These are phyloP conservation scores for Pythium sukuiense DNA, from an alignment of 352 stramenopile genomes.

Conservation along the genomic window DNA sequence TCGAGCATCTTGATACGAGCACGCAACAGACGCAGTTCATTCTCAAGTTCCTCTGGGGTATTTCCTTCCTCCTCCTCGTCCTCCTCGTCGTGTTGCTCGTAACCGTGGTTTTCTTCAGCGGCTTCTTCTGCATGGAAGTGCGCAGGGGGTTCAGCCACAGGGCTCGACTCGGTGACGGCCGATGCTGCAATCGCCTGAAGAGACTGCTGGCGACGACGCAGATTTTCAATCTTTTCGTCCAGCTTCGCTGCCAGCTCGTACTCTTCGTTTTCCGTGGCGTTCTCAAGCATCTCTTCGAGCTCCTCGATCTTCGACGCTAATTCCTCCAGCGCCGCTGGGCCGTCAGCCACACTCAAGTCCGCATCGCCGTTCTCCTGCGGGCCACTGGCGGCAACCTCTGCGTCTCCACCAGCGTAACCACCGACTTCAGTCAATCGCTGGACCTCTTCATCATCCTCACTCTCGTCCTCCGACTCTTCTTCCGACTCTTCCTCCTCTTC, in stretches of 20 bases:
- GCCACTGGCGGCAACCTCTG: conserved; percentile 6
- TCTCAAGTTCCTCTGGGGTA: conserved; percentile 24
- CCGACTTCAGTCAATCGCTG: conserved; percentile 16
- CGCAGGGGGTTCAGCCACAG: conserved; percentile 21
- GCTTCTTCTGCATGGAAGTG: conserved; percentile 21
- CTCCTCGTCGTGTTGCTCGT: conserved; percentile 31
- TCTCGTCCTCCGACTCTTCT: conserved; percentile 44
- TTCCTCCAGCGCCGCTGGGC: conserved; percentile 42
- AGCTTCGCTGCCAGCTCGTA: conserved; percentile 77
- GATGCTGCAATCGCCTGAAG: conserved; percentile 31
- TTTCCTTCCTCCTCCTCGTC: conserved; percentile 29
- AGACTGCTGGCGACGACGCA: conserved; percentile 52
- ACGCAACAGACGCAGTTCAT: conserved; percentile 46
- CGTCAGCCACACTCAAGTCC: conserved; percentile 31
- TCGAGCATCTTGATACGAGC: conserved; percentile 56
- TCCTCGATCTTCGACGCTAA: conserved; percentile 57
- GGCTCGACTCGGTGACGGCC: too few species aligned
- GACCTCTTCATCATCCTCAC: conserved; percentile 40
- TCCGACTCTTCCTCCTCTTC: conserved; percentile 48
- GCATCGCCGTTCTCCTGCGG: conserved; percentile 28
- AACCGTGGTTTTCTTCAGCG: conserved; percentile 33
- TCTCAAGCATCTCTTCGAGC: conserved; percentile 68
- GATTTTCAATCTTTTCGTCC: conserved; percentile 67
- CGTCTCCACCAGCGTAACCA: conserved; percentile 7
- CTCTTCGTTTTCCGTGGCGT: conserved; percentile 78